phyloP scores from a whole-genome alignment of 129 eudicot species.

The Kitagawia praeruptora region DNA sequence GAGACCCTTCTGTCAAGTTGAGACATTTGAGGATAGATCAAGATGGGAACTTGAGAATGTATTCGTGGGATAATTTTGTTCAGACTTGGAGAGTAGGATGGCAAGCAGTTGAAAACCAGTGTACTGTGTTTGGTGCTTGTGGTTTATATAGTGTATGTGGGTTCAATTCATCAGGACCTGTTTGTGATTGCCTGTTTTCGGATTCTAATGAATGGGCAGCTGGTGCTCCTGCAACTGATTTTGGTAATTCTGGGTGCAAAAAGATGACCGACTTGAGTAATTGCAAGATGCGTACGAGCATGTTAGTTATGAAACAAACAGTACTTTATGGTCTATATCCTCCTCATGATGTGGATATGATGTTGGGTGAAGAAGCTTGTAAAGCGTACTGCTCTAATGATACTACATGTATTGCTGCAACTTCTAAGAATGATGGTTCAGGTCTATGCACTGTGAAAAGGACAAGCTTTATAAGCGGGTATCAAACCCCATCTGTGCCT shows the following conservation, averaged over 20 bases:
- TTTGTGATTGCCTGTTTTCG: conserved; percentile 48
- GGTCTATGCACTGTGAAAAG: conserved; percentile 72
- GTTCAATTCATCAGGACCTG: conserved; percentile 53
- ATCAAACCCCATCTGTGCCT: conserved; percentile 38
- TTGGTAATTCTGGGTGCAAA: conserved; percentile 40
- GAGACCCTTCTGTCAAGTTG: conserved; percentile 41
- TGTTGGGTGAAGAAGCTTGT: conserved; percentile 58
- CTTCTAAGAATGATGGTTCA: conserved; percentile 74
- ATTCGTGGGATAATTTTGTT: conserved; percentile 47
- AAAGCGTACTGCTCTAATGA: conserved; percentile 55
- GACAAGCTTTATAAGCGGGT: conserved; percentile 66
- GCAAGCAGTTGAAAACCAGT: conserved; percentile 81
- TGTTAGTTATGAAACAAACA: conserved; percentile 49
- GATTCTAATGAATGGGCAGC: conserved; percentile 18
- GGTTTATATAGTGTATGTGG: conserved; percentile 67
- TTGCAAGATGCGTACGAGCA: conserved; percentile 63
- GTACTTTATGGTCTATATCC: conserved; percentile 68
- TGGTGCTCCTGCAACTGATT: conserved; percentile 22
- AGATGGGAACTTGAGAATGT: conserved; percentile 74
- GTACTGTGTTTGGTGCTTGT: conserved; percentile 70
- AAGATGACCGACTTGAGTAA: conserved; percentile 69
- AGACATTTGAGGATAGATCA: conserved; percentile 63
- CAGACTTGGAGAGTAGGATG: conserved; percentile 54
- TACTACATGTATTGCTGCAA: conserved; percentile 55
- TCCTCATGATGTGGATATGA: conserved; percentile 51